Base-by-base conservation (phyloP, 805 yeast genomes). In the Suhomyces kilbournensis region DNA sequence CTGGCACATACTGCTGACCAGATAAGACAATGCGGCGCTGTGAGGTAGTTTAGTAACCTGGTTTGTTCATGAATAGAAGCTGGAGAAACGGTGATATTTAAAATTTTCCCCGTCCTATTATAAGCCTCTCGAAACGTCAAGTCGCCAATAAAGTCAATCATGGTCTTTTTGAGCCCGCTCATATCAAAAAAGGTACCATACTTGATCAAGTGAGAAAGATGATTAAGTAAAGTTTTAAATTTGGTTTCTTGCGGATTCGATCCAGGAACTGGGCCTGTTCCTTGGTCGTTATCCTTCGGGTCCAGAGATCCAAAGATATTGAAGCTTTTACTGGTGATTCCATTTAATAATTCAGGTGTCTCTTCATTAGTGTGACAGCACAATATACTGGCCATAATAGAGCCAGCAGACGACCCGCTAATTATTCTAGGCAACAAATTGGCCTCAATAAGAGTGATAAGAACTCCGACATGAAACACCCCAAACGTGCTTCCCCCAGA, bases 401-500 rank as follows among this genome's bases (percentile, higher is more conserved):
- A 91, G 15, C 99, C 99, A 0, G 97, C 96, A 22, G 97, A 90
- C 12, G 96, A 88, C 1, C 99, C 99, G 46, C 96, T 88, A 14
- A 94, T 83, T 35, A 94, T 88, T 47, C 88, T 79, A 0, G 99
- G 99, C 22, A 93, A 72, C 20, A 91, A 72, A 50, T 86, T 84
- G 48, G 81, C 78, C 59, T 90, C 94, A 40, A 86, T 70, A 28
- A 94, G 75, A 2, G 94, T 88, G 4, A 90, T 83, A 45, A 93
- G 71, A 0, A 94, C 97, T 1, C 99, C 99, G 53, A 91, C 88
- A 59, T 93, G 98, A 55, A 92, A 84, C 48, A 93, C 71, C 0
- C 98, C 99, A 72, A 93, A 88, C 4, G 96, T 88, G 2, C 96
- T 91, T 1, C 99, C 99, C 1, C 99, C 99, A 46, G 96, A 86